Evolutionary conservation across 2,329 filamentous ascomycete genomes (phyloP), one percentile per base, ranked within the genome.

Genomic region (Macrophomina phaseolina): DNA sequence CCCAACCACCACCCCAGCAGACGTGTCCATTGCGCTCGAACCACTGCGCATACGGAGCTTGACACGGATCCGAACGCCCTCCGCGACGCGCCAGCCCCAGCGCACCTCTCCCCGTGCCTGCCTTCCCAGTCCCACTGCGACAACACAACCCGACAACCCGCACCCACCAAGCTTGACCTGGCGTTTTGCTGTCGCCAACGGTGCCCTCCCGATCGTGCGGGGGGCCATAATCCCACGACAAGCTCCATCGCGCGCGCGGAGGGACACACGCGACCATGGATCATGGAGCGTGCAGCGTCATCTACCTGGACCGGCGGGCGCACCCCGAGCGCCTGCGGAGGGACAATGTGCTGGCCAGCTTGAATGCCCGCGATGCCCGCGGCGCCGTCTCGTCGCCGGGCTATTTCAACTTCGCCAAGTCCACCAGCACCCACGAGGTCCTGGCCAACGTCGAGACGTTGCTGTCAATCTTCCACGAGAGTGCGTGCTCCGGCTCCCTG

Each of bases 271-370:
- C 65, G 65, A 66, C 68, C 40, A 81, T 81, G 79, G 78, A 80
- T 67, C 78, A 80, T 78, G 79, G 78, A 71, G 75, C 77, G 67
- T 81, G 79, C 74, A 80, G 80, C 72, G 75, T 81, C 62, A 78
- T 81, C 68, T 81, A 81, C 74, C 73, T 81, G 69, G 78, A 81
- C 71, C 76, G 79, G 60, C 76, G 79, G 64, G 78, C 78, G 67
- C 75, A 78, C 69, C 77, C 79, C 67, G 78, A 79, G 69, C 73
- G 77, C 69, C 77, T 80, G 49, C 74, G 74, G 49, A 73, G 74
- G 66, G 77, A 79, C 65, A 74, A 73, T 61, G 70, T 79, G 68
- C 75, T 75, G 58, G 73, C 71, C 61, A 77, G 74, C 48, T 76
- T 73, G 6, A 76, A 70, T 68, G 76, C 74, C 4, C 65, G 58